Base-by-base conservation (phyloP, 495 filamentous ascomycete genomes). In the Penicillium lividum region DNA sequence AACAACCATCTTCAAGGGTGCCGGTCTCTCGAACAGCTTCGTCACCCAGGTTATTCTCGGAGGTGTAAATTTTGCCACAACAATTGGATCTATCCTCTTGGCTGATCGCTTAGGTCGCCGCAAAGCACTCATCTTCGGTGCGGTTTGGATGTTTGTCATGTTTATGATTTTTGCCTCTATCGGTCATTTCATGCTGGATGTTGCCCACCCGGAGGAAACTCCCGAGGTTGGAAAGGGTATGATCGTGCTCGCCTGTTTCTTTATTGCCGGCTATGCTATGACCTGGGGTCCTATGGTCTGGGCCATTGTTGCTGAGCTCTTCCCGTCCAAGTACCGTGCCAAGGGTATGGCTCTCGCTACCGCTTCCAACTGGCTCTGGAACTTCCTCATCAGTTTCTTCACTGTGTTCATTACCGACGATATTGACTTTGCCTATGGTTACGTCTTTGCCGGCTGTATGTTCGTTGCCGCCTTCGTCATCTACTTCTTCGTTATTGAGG, bases 221-320 rank as follows among this genome's bases (percentile, higher is more conserved):
- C 86, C 87, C 0, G 80, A 77, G 3, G 77, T 86, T 4, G 89
- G 89, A 33, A 86, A 86, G 52, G 86, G 86, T 53, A 86, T 92
- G 82, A 89, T 92, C 44, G 85, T 91, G 4, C 82, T 89, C 42
- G 82, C 89, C 0, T 87, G 85, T 58, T 73, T 92, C 60, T 91
- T 88, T 61, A 80, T 83, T 46, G 63, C 76, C 18, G 63, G 63
- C 5, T 82, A 70, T 53, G 82, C 82, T 27, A 84, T 79, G 51
- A 89, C 88, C 13, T 92, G 90, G 89, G 91, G 88, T 40, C 91
- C 91, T 3, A 86, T 92, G 59, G 77, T 91, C 22, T 94, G 90
- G 90, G 80, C 87, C 18, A 86, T 90, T 31, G 81, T 85, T 10
- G 88, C 87, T 8, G 91, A 96, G 72, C 82, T 93, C 42, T 95